A percentile compares a stretch with the other conserved stretches of the same genome.
These are phyloP conservation scores for Bauhinia variegata DNA, from an alignment of 306 rosid genomes.

Conservation along the genomic window DNA sequence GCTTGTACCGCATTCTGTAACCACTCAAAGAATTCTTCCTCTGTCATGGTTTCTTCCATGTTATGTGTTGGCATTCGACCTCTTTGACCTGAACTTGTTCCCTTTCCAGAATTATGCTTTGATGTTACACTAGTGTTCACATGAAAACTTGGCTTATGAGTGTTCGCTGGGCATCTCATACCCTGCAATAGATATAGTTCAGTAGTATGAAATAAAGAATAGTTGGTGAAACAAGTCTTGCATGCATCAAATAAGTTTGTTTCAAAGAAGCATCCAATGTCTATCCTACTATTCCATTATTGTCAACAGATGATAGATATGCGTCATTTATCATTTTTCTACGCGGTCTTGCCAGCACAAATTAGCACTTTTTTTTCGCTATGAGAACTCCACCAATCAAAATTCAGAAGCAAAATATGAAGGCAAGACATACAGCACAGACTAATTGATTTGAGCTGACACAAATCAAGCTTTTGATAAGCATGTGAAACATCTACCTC, in stretches of 20 bases:
- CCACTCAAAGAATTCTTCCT: conserved; percentile 95
- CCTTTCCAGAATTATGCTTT: conserved; percentile 69
- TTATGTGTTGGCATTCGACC: conserved; percentile 65
- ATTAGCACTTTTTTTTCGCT: neutral
- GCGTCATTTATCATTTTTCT: neutral
- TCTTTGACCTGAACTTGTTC: conserved; percentile 76
- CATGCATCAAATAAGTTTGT: neutral
- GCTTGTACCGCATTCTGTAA: conserved; percentile 78
- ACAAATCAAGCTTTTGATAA: conserved; percentile 8
- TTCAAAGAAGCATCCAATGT: neutral
- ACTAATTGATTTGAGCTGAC: neutral
- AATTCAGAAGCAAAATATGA: neutral
- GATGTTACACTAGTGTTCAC: conserved; percentile 84
- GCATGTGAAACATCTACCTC: conserved; percentile 13
- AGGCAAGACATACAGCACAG: neutral
- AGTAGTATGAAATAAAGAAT: neutral
- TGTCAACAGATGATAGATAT: neutral
- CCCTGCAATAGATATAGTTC: conserved; percentile 61
- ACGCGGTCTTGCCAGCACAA: neutral
- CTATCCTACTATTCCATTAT: neutral
- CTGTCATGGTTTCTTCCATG: conserved; percentile 78
- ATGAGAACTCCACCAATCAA: neutral
- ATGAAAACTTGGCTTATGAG: conserved; percentile 94
- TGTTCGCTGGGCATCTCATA: conserved; percentile 92
- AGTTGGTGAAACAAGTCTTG: conserved; percentile 5